A percentile compares a stretch with the other conserved stretches of the same genome.
Evolutionary conservation across 2,329 filamentous ascomycete genomes (phyloP).

Genomic region (Cordyceps pruinosa): DNA sequence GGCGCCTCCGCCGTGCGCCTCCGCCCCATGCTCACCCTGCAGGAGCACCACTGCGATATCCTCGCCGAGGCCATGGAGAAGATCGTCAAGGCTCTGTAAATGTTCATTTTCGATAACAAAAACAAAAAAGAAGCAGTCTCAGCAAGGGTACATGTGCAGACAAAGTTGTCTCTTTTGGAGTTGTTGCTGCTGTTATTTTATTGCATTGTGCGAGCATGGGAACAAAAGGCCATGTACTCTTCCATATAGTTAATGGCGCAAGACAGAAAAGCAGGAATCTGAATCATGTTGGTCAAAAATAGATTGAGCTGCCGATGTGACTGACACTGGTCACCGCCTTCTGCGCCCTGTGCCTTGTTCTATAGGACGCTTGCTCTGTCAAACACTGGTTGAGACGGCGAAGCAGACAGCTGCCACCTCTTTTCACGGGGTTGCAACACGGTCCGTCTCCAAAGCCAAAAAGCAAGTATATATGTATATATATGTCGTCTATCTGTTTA

Average conservation of each 20-base stretch:
- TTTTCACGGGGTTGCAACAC: too few relatives aligned
- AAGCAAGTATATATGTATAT: too few relatives aligned
- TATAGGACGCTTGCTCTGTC: too few relatives aligned
- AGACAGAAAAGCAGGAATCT: too few relatives aligned
- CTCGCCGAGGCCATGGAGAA: conserved; percentile 73
- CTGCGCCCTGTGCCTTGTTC: too few relatives aligned
- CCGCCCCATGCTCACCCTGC: conserved; percentile 86
- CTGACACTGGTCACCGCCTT: too few relatives aligned
- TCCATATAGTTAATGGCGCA: neutral
- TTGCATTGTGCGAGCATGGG: neutral
- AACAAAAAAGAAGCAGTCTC: neutral
- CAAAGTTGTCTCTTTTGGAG: conserved; percentile 5
- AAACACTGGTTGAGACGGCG: too few relatives aligned
- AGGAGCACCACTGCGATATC: conserved; percentile 84
- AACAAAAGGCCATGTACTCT: neutral
- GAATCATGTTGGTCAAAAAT: neutral
- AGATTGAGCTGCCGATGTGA: neutral
- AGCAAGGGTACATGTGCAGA: neutral
- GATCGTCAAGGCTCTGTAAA: conserved; percentile 45
- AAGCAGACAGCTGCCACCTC: too few relatives aligned
- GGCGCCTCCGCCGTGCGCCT: conserved; percentile 70
- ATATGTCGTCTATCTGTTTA: conserved; percentile 4
- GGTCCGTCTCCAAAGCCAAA: too few relatives aligned
- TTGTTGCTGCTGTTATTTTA: neutral
- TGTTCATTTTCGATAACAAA: too few relatives aligned